phyloP scores from a whole-genome alignment of 1,139 yeast genomes.

The Blastobotrys buckinghamii region DNA sequence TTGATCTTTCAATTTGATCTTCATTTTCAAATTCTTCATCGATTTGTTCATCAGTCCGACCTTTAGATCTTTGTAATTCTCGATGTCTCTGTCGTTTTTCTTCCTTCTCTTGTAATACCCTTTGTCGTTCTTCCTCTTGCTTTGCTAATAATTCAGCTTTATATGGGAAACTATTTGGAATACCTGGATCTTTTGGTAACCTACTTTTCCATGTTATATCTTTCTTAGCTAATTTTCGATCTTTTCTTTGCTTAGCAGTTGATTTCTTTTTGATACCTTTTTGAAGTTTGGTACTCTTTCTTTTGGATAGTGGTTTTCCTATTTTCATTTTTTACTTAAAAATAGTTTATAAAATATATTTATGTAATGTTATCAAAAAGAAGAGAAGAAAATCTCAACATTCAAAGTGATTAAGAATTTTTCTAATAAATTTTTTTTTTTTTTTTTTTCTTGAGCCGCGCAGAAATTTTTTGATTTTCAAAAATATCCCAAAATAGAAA shows the following conservation, averaged over 20 bases:
- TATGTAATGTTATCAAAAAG: neutral
- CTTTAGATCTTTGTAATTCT: slow-evolving; percentile 42
- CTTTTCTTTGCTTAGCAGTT: slow-evolving; percentile 84
- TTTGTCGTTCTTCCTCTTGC: slow-evolving; percentile 65
- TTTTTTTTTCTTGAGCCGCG: slow-evolving; percentile 9
- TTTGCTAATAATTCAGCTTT: slow-evolving; percentile 77
- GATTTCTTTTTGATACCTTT: slow-evolving; percentile 96
- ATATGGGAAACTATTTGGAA: slow-evolving; percentile 92
- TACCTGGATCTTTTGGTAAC: slow-evolving; percentile 81
- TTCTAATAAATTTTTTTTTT: neutral
- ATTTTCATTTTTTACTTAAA: slow-evolving; percentile 9
- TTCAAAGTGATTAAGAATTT: too few relatives aligned
- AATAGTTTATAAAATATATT: neutral
- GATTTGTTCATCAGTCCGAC: slow-evolving; percentile 35
- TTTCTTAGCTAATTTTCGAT: slow-evolving; percentile 72
- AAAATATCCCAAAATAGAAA: neutral
- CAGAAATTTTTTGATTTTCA: slow-evolving; percentile 1
- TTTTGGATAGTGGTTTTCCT: slow-evolving; percentile 64
- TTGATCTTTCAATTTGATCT: slow-evolving; percentile 40
- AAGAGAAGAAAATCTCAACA: neutral
- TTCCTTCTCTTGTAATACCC: slow-evolving; percentile 56
- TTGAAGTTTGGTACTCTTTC: slow-evolving; percentile 85
- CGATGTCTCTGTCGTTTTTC: slow-evolving; percentile 43
- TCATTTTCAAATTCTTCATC: slow-evolving; percentile 39
- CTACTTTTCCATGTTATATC: slow-evolving; percentile 92